Percentiles rank a stretch among this genome's conserved stretches.
Conservation (phyloP, 2,329 filamentous ascomycete species). For the Magnaporthiopsis poae region DNA sequence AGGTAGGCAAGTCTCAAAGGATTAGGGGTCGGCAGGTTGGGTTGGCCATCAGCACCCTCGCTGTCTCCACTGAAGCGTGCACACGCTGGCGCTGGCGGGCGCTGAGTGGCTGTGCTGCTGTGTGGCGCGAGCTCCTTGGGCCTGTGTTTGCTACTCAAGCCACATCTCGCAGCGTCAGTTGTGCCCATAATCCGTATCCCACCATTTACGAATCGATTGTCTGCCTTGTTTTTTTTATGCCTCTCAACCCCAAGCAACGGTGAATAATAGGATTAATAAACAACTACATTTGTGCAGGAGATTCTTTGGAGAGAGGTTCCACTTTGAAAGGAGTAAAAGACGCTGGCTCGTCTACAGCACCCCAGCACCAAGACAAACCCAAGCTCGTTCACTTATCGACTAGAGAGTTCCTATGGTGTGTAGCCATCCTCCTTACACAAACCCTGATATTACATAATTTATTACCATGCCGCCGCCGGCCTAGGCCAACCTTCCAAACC, state of each 20-base stretch:
- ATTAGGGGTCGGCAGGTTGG: background rate
- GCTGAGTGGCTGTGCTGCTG: background rate
- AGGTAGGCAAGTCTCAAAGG: background rate
- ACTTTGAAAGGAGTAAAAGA: background rate
- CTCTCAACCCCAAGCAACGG: background rate
- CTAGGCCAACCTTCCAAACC: conserved; percentile 75
- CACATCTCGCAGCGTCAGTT: background rate
- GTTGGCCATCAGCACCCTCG: background rate
- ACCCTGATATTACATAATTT: background rate
- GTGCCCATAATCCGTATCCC: no score
- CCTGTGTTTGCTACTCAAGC: background rate
- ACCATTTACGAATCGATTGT: background rate
- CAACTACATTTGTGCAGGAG: background rate
- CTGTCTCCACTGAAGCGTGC: background rate
- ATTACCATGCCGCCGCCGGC: background rate
- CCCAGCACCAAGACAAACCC: background rate
- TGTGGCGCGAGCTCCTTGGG: background rate
- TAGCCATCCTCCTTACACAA: background rate
- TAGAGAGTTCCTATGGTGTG: background rate
- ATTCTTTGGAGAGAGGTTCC: background rate
- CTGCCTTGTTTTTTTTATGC: background rate
- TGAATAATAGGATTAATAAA: background rate
- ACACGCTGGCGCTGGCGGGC: background rate
- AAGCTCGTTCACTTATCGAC: background rate
- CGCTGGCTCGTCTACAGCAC: background rate